Base-by-base conservation (phyloP, 192 early-diverging fungal genomes). In the Allomyces macrogynus region DNA sequence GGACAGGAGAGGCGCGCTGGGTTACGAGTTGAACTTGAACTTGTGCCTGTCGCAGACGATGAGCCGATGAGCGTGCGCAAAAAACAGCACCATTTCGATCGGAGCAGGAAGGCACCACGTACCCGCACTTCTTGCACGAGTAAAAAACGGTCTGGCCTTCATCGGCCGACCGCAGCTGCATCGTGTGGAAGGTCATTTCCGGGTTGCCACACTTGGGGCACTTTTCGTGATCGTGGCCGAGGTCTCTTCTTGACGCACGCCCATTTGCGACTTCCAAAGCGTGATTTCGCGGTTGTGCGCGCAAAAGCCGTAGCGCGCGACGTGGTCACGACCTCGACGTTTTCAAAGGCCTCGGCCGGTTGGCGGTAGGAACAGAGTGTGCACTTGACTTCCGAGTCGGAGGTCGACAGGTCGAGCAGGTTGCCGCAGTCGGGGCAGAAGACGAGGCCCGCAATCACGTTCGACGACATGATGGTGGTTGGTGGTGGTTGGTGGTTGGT, bases 61-160 rank as follows among this genome's bases (percentile, higher is more conserved):
- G 49, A 14, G 12, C 16, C n/a, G n/a, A n/a, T n/a, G n/a, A n/a
- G n/a, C n/a, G n/a, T n/a, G n/a, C n/a, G n/a, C n/a, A n/a, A n/a
- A n/a, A n/a, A n/a, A n/a, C n/a, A n/a, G n/a, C n/a, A n/a, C n/a
- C n/a, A n/a, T n/a, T n/a, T n/a, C n/a, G n/a, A n/a, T n/a, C n/a
- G n/a, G n/a, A n/a, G n/a, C n/a, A n/a, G n/a, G n/a, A n/a, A n/a
- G n/a, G n/a, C 32, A 40, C 23, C 32, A 75, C 79, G 67, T 87
- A 90, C 77, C 91, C 92, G 80, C 95, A 99, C 76, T 93, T 90
- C 44, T 84, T 80, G 77, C 95, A 99, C 67, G 81, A 87, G 76
- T 93, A 96, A 71, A 99, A 99, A n/a, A 99, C 84, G 20, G 95
- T 99, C 77, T 99, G 95, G 44, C 95, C 95, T 85, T 99, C 95